Base-by-base conservation (phyloP, 73 alveolate genomes). In the Tetrahymena elliotti region DNA sequence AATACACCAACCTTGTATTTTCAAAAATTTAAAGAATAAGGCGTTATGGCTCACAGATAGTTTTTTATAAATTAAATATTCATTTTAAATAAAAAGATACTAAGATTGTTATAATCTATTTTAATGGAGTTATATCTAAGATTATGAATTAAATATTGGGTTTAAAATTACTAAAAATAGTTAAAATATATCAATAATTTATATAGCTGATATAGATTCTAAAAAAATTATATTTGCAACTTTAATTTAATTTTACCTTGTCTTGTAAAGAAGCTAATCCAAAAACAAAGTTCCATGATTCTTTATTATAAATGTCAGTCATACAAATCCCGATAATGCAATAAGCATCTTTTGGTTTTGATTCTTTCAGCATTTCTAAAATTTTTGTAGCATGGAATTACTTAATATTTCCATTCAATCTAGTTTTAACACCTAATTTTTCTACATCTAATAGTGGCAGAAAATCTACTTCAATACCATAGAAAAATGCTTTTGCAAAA, bases 211-310 rank as follows among this genome's bases (percentile, higher is more conserved):
- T 47, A 47, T 47, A 47, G 82, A 47, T 47, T 4, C 54, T 41
- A 27, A 53, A 53, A 53, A 7, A 3, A 53, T 11, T n/a, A 15
- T 53, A 15, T 53, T 53, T 68, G 88, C 13, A 47, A 47, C 6
- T 18, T 12, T 47, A 18, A 47, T 47, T 47, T 47, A 47, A 47
- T 47, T 47, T 93, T 95, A 68, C 88, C 6, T 68, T 68, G 24
- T 68, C 88, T 27, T 27, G n/a, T n/a, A 68, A 31, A 68, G 88
- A 68, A 31, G 88, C 88, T 7, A 68, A 31, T 52, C 36, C 54
- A 31, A 24, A 93, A 37, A 93, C 94, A 35, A 93, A 93, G 24
- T 53, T 93, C 96, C 96, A 93, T 2, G 54, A 37, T 6, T 93
- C 94, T 68, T 82, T 53, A 5, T 93, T 93, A 35, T 54, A 93